Evolutionary conservation across 148 eudicot species (phyloP).

Genomic region (Limonium bicolor): DNA sequence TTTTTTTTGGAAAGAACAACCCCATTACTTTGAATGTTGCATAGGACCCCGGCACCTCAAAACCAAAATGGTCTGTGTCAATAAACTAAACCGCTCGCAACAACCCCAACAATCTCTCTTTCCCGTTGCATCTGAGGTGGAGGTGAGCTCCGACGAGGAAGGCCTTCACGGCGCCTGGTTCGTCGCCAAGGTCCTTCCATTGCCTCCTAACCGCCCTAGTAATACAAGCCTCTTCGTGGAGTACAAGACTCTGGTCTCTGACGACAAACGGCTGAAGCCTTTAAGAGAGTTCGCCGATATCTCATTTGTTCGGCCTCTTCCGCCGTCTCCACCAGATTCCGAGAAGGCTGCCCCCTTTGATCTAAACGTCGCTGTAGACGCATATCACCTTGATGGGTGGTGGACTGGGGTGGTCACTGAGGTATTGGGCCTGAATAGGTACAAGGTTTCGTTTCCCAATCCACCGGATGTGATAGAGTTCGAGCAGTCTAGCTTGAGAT

Average conservation of each 20-base stretch:
- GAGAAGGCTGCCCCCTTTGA: neutral
- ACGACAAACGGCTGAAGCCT: neutral
- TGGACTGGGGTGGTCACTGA: constrained; percentile 20
- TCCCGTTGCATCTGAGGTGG: constrained; percentile 3
- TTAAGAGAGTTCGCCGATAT: neutral
- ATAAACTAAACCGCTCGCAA: neutral
- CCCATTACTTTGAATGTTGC: too few relatives aligned
- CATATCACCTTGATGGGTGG: constrained; percentile 25
- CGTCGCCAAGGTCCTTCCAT: neutral
- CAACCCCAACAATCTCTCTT: neutral
- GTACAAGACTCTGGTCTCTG: constrained; percentile 1
- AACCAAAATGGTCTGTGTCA: neutral
- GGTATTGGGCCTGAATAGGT: constrained; percentile 1
- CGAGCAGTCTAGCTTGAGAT: constrained; percentile 11
- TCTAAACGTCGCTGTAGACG: constrained; percentile 8
- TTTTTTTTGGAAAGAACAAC: too few relatives aligned
- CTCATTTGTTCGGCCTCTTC: neutral
- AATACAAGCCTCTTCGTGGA: constrained; percentile 5
- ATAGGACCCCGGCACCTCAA: too few relatives aligned
- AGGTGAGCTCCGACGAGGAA: constrained; percentile 7
- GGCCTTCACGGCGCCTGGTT: constrained; percentile 3
- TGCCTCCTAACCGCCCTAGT: neutral
- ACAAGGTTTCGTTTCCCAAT: constrained; percentile 9
- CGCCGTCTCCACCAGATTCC: neutral
- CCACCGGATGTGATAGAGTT: constrained; percentile 7